Evolutionary conservation across 2,329 filamentous ascomycete genomes (phyloP).

Genomic region (Trichoderma koningii): DNA sequence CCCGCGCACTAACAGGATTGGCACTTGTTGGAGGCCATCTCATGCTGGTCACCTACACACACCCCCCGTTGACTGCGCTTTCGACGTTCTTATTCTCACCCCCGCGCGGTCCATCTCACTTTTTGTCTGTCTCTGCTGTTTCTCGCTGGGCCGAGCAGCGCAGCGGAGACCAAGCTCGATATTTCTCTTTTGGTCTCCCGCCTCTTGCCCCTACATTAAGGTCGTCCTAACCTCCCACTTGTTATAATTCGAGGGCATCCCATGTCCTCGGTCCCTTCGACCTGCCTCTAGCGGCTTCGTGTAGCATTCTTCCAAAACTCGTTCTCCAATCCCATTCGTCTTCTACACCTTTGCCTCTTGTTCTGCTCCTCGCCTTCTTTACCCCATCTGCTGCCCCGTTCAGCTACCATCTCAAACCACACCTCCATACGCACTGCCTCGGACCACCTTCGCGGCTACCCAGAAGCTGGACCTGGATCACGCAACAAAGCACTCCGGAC

Average conservation of each 20-base stretch:
- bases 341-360: conserved; percentile 22
- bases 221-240: conserved; percentile 24
- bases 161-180: conserved; percentile 21
- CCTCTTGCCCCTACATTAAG: conserved; percentile 25
- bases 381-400: conserved; percentile 1
- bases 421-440: conserved; percentile 19
- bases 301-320: conserved; percentile 22
- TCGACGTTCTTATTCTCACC: conserved; percentile 11
- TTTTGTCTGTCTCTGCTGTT: background rate
- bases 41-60: conserved; percentile 17
- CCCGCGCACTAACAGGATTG: conserved; percentile 25
- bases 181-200: conserved; percentile 25
- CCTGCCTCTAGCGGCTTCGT: conserved; percentile 24
- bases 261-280: conserved; percentile 24
- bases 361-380: conserved; percentile 13
- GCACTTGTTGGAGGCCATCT: conserved; percentile 24
- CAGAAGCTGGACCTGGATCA: conserved; percentile 21
- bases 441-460: conserved; percentile 11
- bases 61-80: conserved; percentile 4
- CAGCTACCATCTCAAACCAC: conserved; percentile 19
- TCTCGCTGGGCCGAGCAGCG: conserved; percentile 22
- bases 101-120: background rate
- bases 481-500: conserved; percentile 17
- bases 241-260: conserved; percentile 26
- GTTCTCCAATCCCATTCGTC: conserved; percentile 25